Base-by-base conservation (phyloP, 2,329 filamentous ascomycete genomes). In the Penicillium sp. region DNA sequence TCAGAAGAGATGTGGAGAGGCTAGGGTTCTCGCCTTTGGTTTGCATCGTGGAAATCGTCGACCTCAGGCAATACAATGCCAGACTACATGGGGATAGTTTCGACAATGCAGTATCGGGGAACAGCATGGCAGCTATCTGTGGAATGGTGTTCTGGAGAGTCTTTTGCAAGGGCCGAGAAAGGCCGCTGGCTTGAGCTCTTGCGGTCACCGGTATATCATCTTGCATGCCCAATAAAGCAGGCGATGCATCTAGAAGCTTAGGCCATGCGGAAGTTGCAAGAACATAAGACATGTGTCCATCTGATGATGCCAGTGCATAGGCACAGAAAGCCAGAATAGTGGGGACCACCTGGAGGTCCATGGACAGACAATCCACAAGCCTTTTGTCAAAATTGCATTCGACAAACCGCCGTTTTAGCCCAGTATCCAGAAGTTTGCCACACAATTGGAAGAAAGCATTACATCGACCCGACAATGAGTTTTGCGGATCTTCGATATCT, bases 351-450 rank as follows among this genome's bases (percentile, higher is more conserved):
- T 92, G 89, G 1, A 80, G 74, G 67, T 88, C 84, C 49, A 80
- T 78, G 0, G 80, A 81, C 10, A 89, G 78, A 42, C 84, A 82
- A 45, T 83, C 80, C 52, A 91, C 83, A 17, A 97, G 79, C 31
- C 83, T 84, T 54, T 86, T 82, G 60, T 91, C 89, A 56, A 89
- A 85, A 7, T 86, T 85, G 63, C 91, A 87, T 60, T 92, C 87
- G 21, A 89, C 82, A 66, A 96, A 92, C 31, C 75, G 73, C n/a
- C 67, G 69, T 33, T 68, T 66, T 54, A 77, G 75, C n/a, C 69
- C 67, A 23, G 69, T 50, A 38, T 80, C 80, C 3, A 75, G 64
- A 56, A 86, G 73, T 62, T 83, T 85, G 27, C 71, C 72, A 51
- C 80, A 80, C n/a, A 87, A 71, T 53, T 86, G 83, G 40, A 84